Evolutionary conservation across 805 yeast genomes (phyloP), one percentile per base, ranked within the genome.

Genomic region (Pichia exigua): DNA sequence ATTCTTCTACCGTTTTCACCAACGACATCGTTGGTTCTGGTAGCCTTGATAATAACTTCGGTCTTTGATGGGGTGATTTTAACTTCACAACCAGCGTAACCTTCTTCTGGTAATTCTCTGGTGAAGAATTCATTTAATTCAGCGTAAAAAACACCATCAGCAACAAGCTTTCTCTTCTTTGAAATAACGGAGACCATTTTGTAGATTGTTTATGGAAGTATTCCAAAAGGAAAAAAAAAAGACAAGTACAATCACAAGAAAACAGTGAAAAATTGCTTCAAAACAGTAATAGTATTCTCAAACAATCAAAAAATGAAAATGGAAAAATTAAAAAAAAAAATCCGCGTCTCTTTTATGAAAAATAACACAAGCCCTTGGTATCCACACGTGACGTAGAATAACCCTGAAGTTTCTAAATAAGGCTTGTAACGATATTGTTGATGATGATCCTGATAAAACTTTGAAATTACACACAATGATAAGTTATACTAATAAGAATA

Each of bases 141-240:
- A 77, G 99, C 99, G 95, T 85, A 94, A 85, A 94, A 89, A 71
- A 94, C 99, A 88, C 99, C 99, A 84, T 94, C 99, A 78, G 97
- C 97, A 74, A 94, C 98, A 73, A 91, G 87, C 91, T 91, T 91
- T 88, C 97, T 91, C 82, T 89, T 92, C 82, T 89, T 88, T 72
- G 98, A 92, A 76, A 91, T 86, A 71, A 78, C 73, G 45, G 42
- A 30, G 61, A 61, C 70, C 69, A 67, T 65, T 59, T 56, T 65
- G 53, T 30, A 32, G 40, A 45, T 42, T 43, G 44, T 32, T 41
- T 13, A 28, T 40, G 38, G 22, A 35, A 38, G 43, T 30, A 38
- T 46, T n/a, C 18, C 43, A 38, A 28, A 28, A 42, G 39, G 44
- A 42, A 32, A 40, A 49, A 42, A 7, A 39, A 35, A 41, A 3